Conservation (phyloP, 2,329 filamentous ascomycete species). For the Zelopaecilomyces penicillatus region DNA sequence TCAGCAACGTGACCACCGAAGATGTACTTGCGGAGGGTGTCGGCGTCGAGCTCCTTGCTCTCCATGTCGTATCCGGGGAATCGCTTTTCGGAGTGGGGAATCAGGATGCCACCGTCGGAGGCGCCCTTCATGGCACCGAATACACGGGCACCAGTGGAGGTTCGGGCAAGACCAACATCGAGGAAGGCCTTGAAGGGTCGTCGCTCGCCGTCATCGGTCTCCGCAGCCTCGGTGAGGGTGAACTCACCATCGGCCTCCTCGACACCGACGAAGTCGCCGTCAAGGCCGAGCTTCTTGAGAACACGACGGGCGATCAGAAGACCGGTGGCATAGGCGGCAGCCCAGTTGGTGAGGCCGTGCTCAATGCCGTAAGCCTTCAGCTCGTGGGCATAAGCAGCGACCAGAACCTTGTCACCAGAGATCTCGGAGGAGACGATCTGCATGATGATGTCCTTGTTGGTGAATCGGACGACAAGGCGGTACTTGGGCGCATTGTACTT, state of each 20-base stretch:
- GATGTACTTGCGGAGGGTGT: constrained; percentile 98
- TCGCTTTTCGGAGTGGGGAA: constrained; percentile 98
- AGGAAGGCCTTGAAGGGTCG: constrained; percentile 99
- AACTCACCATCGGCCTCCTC: constrained; percentile 97
- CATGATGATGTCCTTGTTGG: constrained; percentile 98
- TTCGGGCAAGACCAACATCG: constrained; percentile 94
- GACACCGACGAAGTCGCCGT: constrained; percentile 88
- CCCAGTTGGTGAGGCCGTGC: constrained; percentile 99
- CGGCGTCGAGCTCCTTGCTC: constrained; percentile 93
- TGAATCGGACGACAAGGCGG: constrained; percentile 98
- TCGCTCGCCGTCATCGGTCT: constrained; percentile 85
- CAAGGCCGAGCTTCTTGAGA: constrained; percentile 92
- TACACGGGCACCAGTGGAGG: constrained; percentile 96
- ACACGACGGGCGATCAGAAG: constrained; percentile 94
- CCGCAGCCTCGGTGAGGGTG: constrained; percentile 87
- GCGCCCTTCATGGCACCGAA: constrained; percentile 99
- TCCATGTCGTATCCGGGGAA: constrained; percentile 99
- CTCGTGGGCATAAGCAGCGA: constrained; percentile 90
- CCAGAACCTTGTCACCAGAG: constrained; percentile 94
- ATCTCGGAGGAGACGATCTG: constrained; percentile 97
- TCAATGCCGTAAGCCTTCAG: constrained; percentile 94
- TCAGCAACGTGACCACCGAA: constrained; percentile 96
- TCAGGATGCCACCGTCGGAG: constrained; percentile 91
- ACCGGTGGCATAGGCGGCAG: constrained; percentile 92
- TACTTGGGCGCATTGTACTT: constrained; percentile 99